Percentiles rank a stretch among this genome's conserved stretches.
Evolutionary conservation across 129 eudicot species (phyloP).

Genomic region (Flaveria robusta): DNA sequence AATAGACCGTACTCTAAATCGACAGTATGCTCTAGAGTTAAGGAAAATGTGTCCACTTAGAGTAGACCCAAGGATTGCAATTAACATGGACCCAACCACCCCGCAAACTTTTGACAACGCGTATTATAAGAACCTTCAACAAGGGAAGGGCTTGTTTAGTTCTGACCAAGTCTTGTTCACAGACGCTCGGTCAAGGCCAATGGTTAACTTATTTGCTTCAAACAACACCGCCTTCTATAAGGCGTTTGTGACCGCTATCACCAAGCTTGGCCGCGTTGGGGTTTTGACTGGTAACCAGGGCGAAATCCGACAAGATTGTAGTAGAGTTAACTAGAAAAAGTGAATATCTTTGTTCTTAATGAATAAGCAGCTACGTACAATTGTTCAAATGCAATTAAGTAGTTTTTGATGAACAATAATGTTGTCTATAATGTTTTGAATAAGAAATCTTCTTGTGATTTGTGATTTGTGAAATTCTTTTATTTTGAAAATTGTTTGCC

Average conservation of each 20-base stretch:
- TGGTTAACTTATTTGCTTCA: conserved; percentile 63
- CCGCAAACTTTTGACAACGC: conserved; percentile 78
- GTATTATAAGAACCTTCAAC: conserved; percentile 62
- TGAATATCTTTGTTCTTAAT: not conserved
- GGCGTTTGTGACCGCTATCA: conserved; percentile 66
- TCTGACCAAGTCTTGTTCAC: conserved; percentile 73
- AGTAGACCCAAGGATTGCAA: conserved; percentile 73
- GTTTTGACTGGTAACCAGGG: conserved; percentile 79
- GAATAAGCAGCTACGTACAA: conserved; percentile 26
- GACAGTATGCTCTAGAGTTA: conserved; percentile 55
- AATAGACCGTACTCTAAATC: conserved; percentile 62
- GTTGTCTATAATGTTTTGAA: conserved; percentile 24
- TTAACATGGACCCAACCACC: conserved; percentile 81
- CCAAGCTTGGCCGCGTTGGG: conserved; percentile 73
- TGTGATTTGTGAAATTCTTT: not conserved
- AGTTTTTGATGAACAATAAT: conserved; percentile 9
- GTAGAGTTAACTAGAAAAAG: conserved; percentile 23
- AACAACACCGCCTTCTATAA: conserved; percentile 48
- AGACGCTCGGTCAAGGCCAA: conserved; percentile 48
- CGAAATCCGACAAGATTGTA: conserved; percentile 72
- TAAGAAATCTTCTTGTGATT: not conserved
- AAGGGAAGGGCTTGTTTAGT: conserved; percentile 65
- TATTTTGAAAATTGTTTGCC: not conserved
- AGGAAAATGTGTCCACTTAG: conserved; percentile 63
- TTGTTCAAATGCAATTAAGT: conserved; percentile 24